Evolutionary conservation across 139 green algal species (phyloP).

Genomic region (Yamagishiella unicocca): DNA sequence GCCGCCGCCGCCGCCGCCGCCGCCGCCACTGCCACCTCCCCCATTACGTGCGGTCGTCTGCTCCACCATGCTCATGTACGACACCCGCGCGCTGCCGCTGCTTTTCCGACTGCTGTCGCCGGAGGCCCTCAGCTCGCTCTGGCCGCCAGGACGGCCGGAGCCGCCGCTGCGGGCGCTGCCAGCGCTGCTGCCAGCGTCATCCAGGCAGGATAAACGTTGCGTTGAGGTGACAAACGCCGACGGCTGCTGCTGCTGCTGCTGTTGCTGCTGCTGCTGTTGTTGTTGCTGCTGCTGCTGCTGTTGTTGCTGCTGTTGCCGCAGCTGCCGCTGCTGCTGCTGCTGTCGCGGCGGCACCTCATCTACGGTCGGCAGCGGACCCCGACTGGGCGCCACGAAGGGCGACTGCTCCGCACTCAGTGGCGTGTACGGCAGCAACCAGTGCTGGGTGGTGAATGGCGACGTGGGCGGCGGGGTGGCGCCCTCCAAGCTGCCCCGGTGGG

Average conservation of each 20-base stretch:
- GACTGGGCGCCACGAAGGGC: background rate
- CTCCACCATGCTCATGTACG: conserved; percentile 21
- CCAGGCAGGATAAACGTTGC: background rate
- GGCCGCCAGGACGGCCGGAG: background rate
- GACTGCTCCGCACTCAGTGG: background rate
- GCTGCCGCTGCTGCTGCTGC: background rate
- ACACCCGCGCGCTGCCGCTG: background rate
- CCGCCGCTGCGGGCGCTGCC: background rate
- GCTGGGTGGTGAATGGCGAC: conserved; percentile 10
- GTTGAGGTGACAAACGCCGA: background rate
- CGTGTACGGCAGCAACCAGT: background rate
- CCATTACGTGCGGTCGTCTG: background rate
- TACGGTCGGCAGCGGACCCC: background rate
- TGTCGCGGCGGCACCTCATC: background rate
- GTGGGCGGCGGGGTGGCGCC: background rate
- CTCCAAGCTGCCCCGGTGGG: conserved; percentile 10
- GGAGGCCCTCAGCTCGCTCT: background rate
- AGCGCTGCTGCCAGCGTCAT: background rate
- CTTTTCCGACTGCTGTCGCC: background rate
- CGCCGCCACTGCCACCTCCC: background rate
- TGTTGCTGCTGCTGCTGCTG: background rate
- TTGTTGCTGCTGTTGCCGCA: background rate
- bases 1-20: too few species aligned
- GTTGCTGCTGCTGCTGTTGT: background rate
- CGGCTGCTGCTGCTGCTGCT: background rate